These are phyloP conservation scores for Polychytrium aggregatum DNA, from an alignment of 192 early-diverging fungal species.

Conservation along the genomic window DNA sequence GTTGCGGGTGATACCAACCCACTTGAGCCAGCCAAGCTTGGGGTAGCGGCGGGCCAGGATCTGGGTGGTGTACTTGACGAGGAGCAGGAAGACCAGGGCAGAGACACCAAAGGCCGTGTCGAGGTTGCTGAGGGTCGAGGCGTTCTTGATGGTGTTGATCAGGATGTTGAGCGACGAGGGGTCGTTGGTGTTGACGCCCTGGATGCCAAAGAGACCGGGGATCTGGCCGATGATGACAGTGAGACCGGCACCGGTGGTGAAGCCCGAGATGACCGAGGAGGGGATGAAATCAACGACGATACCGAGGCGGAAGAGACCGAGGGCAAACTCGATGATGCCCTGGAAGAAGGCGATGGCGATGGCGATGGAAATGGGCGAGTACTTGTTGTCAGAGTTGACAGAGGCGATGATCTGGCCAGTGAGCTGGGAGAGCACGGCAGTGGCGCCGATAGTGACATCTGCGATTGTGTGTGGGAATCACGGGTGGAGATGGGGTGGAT, in stretches of 20 bases:
- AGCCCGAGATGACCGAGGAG: conserved; percentile 68
- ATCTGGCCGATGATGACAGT: conserved; percentile 74
- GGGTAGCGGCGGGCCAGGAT: conserved; percentile 2
- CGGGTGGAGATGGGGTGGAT: too few species aligned
- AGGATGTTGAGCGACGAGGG: conserved; percentile 69
- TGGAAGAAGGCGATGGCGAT: conserved; percentile 56
- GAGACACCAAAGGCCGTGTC: conserved; percentile 55
- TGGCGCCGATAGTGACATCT: conserved; percentile 60
- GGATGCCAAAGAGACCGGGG: conserved; percentile 68
- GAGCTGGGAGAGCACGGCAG: conserved; percentile 68
- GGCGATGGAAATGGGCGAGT: conserved; percentile 33
- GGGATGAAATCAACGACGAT: conserved; percentile 82
- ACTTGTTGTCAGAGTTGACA: conserved; percentile 9
- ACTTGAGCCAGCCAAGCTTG: conserved; percentile 42
- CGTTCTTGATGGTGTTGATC: conserved; percentile 41
- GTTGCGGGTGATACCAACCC: conserved; percentile 59
- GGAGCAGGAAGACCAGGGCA: conserved; percentile 26
- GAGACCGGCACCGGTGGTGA: conserved; percentile 73
- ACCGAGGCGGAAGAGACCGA: conserved; percentile 76
- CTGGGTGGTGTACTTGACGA: conserved; percentile 17
- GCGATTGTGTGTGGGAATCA: not conserved
- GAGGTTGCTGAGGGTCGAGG: too few species aligned
- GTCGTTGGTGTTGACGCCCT: conserved; percentile 57
- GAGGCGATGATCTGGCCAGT: conserved; percentile 52
- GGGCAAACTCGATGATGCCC: conserved; percentile 54